Base-by-base conservation (phyloP, 1,284 basidiomycete genomes). In the Ganoderma lingzhi region DNA sequence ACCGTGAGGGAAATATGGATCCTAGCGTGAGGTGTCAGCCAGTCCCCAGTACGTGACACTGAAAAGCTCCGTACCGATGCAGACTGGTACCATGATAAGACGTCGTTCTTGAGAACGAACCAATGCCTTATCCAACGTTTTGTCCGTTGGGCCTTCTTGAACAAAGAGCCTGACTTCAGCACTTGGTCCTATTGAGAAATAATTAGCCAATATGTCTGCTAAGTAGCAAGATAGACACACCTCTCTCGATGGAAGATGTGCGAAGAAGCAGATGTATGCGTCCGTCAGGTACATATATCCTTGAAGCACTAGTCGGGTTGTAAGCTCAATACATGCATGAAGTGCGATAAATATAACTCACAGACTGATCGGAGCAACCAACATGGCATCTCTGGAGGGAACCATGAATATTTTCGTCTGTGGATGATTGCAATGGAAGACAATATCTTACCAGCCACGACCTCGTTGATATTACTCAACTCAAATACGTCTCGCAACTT, bases 231-330 rank as follows among this genome's bases (percentile, higher is more conserved):
- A 4, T 42, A 37, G 28, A 65, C 55, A 62, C 42, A 75, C 95
- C 86, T 97, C 95, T 83, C 91, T 86, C 28, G 90, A 86, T 8
- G 95, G 94, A 87, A 99, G 92, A 79, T 97, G 96, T 0, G 97
- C 97, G 79, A 98, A 99, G 84, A 99, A 99, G 82, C 97, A 98
- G 35, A 99, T 81, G 77, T 97, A 94, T 4, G 91, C 90, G 73
- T 93, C 93, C 1, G 97, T 98, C 58, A 99, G 85, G 80, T 97
- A 99, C 88, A 99, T 94, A 79, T 97, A 98, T 19, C 97, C 97
- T 82, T 99, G 96, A 28, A 99, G 86, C 75, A 99, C 94, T 96
- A 72, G 6, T 41, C 30, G 55, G 39, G 41, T n/a, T 51, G 55
- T 41, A n/a, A 66, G 23, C 30, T 6, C 37, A 32, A 6, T n/a